Evolutionary conservation across 2,329 filamentous ascomycete species (phyloP).

Genomic region (Clonostachys sp.): DNA sequence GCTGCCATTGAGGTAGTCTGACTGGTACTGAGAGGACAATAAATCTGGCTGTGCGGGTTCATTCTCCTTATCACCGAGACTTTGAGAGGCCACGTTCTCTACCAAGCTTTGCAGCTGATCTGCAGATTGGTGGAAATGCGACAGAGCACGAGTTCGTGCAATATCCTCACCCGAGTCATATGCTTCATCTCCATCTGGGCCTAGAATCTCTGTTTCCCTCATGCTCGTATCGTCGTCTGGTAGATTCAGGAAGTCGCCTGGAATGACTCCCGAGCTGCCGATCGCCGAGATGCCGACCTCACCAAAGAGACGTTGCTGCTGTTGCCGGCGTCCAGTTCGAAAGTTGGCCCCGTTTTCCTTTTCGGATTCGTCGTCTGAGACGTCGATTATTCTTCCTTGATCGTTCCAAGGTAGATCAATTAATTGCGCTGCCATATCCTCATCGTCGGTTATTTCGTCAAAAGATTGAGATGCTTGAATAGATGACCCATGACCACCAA

Average conservation of each 20-base stretch:
- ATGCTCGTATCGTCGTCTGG: conserved; percentile 33
- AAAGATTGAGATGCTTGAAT: conserved; percentile 39
- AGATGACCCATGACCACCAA: conserved; percentile 31
- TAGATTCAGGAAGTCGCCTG: conserved; percentile 42
- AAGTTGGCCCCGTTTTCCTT: conserved; percentile 60
- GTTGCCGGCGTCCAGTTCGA: conserved; percentile 8
- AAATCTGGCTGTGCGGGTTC: conserved; percentile 4
- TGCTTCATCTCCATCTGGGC: conserved; percentile 32
- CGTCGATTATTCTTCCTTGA: conserved; percentile 12
- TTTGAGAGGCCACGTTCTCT: conserved; percentile 49
- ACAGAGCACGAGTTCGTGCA: conserved; percentile 17
- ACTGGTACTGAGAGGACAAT: conserved; percentile 12
- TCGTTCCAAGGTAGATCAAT: conserved; percentile 9
- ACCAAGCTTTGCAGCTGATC: conserved; percentile 47
- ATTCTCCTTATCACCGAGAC: conserved; percentile 36
- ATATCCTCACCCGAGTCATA: conserved; percentile 39
- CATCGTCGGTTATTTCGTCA: conserved; percentile 59
- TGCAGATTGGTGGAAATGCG: conserved; percentile 37
- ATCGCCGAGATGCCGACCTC: conserved; percentile 50
- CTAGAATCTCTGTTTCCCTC: conserved; percentile 33
- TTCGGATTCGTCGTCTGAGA: conserved; percentile 40
- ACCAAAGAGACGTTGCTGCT: conserved; percentile 37
- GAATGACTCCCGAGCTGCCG: conserved; percentile 47
- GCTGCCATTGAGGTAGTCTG: conserved; percentile 39
- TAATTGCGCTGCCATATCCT: conserved; percentile 50